Base-by-base conservation (phyloP, 164 flowering plant genomes). In the Aristolochia fimbriata region DNA sequence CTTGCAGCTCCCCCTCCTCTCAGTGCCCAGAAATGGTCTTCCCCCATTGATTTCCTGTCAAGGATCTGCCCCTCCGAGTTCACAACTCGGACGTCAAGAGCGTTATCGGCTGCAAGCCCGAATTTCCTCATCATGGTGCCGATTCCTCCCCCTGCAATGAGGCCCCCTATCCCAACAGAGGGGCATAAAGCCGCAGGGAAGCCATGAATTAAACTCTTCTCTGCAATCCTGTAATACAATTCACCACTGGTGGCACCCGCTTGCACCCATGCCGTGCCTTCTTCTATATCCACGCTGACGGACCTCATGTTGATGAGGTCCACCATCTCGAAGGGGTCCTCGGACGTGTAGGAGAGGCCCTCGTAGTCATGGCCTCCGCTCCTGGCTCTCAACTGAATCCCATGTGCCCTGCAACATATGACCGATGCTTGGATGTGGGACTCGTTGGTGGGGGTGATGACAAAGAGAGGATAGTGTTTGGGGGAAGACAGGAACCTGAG, bases 361-460 rank as follows among this genome's bases (percentile, higher is more conserved):
- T n/a, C n/a, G n/a, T n/a, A n/a, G n/a, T n/a, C n/a, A n/a, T n/a
- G n/a, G n/a, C 79, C 79, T 0, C 74, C 76, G 31, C 79, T 72
- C 22, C 60, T 50, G 45, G 66, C 33, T 24, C 70, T 64, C 12
- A 73, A n/a, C 33, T 65, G 72, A 37, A 72, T 0, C 6, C 65
- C 56, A 20, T 25, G 13, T 10, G 62, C 15, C 25, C 57, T 67
- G 33, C 65, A 27, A 27, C 79, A 76, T 4, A 62, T 20, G 5
- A 73, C 43, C n/a, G 74, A 69, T 14, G 72, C 63, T 47, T 68
- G 70, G 64, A 73, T 46, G 12, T 76, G 63, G 45, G 67, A 31
- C 51, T 63, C 67, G 24, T 49, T 20, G 0, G 11, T 1, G 12
- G 79, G 77, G 2, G 71, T 68, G 8, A 76, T 6, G 5, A 66